Evolutionary conservation across 495 filamentous ascomycete species (phyloP), one percentile per base, ranked within the genome.

Genomic region (Mytilinidion resinicola): DNA sequence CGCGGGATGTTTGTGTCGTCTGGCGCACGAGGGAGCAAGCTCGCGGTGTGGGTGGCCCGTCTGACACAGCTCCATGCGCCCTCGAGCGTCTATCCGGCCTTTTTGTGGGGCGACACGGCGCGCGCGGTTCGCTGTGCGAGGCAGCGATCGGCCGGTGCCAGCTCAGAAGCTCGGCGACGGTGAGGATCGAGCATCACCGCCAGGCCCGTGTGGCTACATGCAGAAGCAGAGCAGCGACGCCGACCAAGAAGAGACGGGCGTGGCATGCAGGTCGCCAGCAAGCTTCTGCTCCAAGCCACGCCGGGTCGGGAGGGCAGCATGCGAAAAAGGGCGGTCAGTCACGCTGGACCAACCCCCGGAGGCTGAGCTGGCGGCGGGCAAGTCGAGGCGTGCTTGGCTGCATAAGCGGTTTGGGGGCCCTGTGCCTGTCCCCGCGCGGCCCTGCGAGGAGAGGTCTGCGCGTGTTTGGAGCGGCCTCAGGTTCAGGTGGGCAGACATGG

Each of bases 341-440:
- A 30, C 46, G 46, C 21, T 49, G 46, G 21, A 19, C 21, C 14
- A 19, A 19, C 33, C 15, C 19, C 33, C 46, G 7, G 46, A 49
- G 46, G 46, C 46, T 49, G 46, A 49, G 46, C 17, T 25, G 46
- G 14, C 21, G 14, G 21, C 21, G 17, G 46, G 46, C 46, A 49
- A 49, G 46, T 49, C 46, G 46, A 49, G 46, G 46, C 46, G 46
- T 9, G 46, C 46, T 49, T 49, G 46, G 46, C 46, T 49, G 46
- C 46, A 49, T 49, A 48, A 48, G 19, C 30, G 19, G 46, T 49
- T 49, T 49, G 46, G 46, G 19, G 33, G 21, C 15, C 46, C 46
- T 25, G 46, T 49, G 46, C 46, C 46, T 49, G 46, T 19, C 33
- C 46, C 46, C 19, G 21, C 19, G 12, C 46, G 15, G 46, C 46